phyloP scores from a whole-genome alignment of 2,329 filamentous ascomycete genomes.

The Exophiala sp. region DNA sequence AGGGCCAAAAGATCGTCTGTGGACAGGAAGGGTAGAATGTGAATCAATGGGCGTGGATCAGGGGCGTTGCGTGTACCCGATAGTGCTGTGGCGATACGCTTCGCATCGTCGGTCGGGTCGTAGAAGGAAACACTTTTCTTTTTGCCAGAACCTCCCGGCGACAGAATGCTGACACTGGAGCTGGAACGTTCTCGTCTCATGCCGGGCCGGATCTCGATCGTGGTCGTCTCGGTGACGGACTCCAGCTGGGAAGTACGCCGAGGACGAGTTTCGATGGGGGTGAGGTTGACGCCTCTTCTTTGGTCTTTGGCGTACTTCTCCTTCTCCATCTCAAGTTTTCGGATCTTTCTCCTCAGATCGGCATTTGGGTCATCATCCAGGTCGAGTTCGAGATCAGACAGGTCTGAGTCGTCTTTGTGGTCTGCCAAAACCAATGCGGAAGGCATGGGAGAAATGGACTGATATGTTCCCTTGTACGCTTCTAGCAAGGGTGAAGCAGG shows the following conservation, averaged over 20 bases:
- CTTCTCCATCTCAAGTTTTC: conserved; percentile 32
- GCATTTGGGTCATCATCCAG: conserved; percentile 30
- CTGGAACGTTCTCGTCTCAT: conserved; percentile 13
- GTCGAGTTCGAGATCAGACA: conserved; percentile 44
- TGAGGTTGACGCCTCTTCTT: conserved; percentile 3
- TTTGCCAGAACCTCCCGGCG: conserved; percentile 10
- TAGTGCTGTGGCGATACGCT: conserved; percentile 71
- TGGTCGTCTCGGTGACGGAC: not conserved
- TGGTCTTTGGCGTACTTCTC: conserved; percentile 28
- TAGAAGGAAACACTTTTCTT: conserved; percentile 70
- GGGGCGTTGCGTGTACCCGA: conserved; percentile 58
- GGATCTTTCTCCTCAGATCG: conserved; percentile 34
- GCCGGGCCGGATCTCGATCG: not conserved
- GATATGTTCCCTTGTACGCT: conserved; percentile 89
- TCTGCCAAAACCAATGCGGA: conserved; percentile 65
- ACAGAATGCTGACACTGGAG: conserved; percentile 15
- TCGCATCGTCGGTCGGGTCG: conserved; percentile 75
- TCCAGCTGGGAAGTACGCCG: conserved; percentile 18
- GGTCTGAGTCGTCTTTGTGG: conserved; percentile 53
- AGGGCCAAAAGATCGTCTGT: conserved; percentile 86
- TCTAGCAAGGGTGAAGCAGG: conserved; percentile 84
- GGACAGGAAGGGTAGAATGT: conserved; percentile 77
- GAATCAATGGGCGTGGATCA: conserved; percentile 69
- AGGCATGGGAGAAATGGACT: conserved; percentile 91
- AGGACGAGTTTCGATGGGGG: conserved; percentile 11